These are phyloP conservation scores for Venturia oleaginea DNA, from an alignment of 2,329 filamentous ascomycete species.

Conservation along the genomic window DNA sequence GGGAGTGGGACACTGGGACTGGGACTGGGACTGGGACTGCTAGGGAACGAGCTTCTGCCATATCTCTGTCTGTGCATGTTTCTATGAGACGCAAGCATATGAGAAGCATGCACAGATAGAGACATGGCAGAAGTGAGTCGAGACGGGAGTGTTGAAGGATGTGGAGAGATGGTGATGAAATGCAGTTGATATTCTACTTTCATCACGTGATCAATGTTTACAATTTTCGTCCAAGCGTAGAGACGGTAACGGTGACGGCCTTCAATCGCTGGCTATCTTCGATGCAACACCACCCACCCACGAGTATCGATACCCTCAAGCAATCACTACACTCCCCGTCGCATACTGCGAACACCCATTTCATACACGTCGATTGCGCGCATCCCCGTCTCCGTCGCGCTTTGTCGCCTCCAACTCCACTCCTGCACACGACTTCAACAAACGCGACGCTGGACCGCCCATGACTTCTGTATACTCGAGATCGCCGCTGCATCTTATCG, in stretches of 20 bases:
- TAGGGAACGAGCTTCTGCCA: neutral
- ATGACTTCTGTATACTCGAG: slow-evolving; percentile 32
- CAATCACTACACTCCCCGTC: neutral
- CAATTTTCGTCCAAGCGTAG: neutral
- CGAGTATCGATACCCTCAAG: slow-evolving; percentile 1
- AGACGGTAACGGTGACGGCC: neutral
- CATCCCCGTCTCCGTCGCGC: neutral
- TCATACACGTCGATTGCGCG: neutral
- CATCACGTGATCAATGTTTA: neutral
- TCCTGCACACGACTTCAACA: neutral
- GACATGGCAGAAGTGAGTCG: too few species aligned
- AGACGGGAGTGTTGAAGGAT: too few species aligned
- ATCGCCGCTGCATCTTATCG: slow-evolving; percentile 36
- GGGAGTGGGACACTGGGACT: neutral
- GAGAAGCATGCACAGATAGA: neutral
- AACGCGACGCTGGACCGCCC: slow-evolving; percentile 10
- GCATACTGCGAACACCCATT: neutral
- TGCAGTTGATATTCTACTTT: too few species aligned
- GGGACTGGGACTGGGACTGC: neutral
- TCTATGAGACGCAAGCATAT: too few species aligned
- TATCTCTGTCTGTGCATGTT: too few species aligned
- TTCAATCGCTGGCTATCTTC: neutral
- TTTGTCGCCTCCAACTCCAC: neutral
- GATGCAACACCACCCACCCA: neutral
- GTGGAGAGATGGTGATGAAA: too few species aligned